Base-by-base conservation (phyloP, 352 stramenopile species). In the Globisporangium echinulatum region DNA sequence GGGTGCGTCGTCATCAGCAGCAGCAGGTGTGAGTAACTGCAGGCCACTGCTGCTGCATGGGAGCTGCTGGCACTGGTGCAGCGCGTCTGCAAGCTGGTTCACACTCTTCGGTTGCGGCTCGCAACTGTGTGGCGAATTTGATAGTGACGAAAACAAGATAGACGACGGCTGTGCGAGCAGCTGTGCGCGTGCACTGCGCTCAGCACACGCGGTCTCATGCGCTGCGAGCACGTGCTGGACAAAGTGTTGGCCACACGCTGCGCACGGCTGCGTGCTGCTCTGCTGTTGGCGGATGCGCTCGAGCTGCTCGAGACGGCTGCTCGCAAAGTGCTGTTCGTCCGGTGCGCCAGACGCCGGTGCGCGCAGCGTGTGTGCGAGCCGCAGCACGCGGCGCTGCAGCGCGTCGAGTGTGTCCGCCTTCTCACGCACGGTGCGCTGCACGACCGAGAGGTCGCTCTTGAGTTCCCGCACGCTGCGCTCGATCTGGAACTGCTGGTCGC, bases 391-490 rank as follows among this genome's bases (percentile, higher is more conserved):
- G 6, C 56, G 66, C n/a, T 84, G 59, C 7, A 91, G 59, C 11
- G 74, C 74, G 19, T 73, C 70, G 1, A 89, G 58, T 2, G 79
- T 66, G 11, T 77, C 70, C 6, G 66, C 61, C 51, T 85, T 88
- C 39, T 74, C 67, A 4, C 76, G 69, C 3, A 91, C 71, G 17
- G 68, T 58, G 17, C 73, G 55, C 33, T 87, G 79, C 5, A 68
- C 63, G 0, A 57, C 64, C 9, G 42, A 47, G 14, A 88, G 72
- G 19, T 69, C 79, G 37, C 68, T 76, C 10, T 62, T 56, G 39
- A 89, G 60, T 37, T 71, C 82, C 69, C 76, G 68, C 33, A 87
- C 70, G 19, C 70, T 75, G 5, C 70, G 74, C 57, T 91, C 77
- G 6, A 78, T 52, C 6, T 66, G 67, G 48, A 88, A 84, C 54